Conservation (phyloP, 805 yeast genomes). For the Yamadazyma philogaea region DNA sequence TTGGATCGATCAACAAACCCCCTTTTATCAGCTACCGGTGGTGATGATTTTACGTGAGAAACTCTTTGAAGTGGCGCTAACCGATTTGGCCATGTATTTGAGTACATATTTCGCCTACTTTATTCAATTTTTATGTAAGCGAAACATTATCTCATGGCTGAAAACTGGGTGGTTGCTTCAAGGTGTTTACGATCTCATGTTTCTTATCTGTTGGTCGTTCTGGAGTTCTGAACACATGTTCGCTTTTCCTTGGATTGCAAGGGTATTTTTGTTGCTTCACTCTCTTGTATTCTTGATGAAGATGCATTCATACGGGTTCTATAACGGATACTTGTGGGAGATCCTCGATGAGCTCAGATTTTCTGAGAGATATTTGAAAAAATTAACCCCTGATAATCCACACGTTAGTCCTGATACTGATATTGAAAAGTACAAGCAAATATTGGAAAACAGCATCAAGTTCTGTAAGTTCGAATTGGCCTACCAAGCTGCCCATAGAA, state of each 20-base stretch:
- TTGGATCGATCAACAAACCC: constrained; percentile 43
- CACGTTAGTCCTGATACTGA: constrained; percentile 27
- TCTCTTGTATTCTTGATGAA: constrained; percentile 89
- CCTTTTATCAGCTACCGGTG: constrained; percentile 50
- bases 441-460: constrained; percentile 48
- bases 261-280: constrained; percentile 80
- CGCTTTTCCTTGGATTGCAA: constrained; percentile 85
- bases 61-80: constrained; percentile 61
- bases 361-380: constrained; percentile 44
- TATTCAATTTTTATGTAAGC: constrained; percentile 54
- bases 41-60: constrained; percentile 57
- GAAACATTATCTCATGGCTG: constrained; percentile 55
- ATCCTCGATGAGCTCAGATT: constrained; percentile 52
- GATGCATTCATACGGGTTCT: constrained; percentile 89
- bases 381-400: constrained; percentile 27
- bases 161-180: constrained; percentile 62
- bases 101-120: constrained; percentile 57
- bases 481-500: constrained; percentile 42
- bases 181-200: constrained; percentile 50
- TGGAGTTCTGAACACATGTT: constrained; percentile 47
- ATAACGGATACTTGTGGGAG: constrained; percentile 84
- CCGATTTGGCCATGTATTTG: constrained; percentile 75
- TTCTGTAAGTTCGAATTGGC: constrained; percentile 74
- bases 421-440: constrained; percentile 22
- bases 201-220: constrained; percentile 50